Percentiles rank a stretch among this genome's conserved stretches.
Evolutionary conservation across 2,329 filamentous ascomycete genomes (phyloP).

Genomic region (Juglanconis oblonga): DNA sequence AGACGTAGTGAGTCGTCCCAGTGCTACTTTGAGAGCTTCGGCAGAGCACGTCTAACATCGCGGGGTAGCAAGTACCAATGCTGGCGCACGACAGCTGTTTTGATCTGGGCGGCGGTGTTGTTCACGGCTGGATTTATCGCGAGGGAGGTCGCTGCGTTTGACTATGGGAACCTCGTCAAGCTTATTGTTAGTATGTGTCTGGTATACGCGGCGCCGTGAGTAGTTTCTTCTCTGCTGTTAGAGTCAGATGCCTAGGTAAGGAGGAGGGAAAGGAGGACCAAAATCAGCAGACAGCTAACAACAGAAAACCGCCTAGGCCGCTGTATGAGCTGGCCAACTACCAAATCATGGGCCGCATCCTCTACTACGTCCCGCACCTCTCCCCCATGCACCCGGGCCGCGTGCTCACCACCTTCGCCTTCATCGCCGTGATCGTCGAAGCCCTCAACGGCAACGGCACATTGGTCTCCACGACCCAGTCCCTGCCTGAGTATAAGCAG

Average conservation of each 20-base stretch:
- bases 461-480: conserved; percentile 35
- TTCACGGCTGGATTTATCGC: conserved; percentile 50
- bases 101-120: conserved; percentile 43
- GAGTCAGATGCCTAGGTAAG: too few species aligned
- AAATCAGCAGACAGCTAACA: background rate
- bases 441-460: conserved; percentile 44
- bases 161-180: conserved; percentile 39
- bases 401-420: conserved; percentile 45
- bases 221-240: background rate
- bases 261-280: background rate
- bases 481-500: conserved; percentile 26
- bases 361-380: conserved; percentile 61
- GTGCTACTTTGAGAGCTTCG: too few species aligned
- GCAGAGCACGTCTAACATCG: background rate
- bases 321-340: conserved; percentile 64
- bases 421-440: conserved; percentile 44
- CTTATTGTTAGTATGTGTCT: conserved; percentile 39
- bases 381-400: conserved; percentile 49
- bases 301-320: conserved; percentile 37
- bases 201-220: conserved; percentile 33
- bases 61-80: conserved; percentile 40
- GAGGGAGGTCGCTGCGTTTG: conserved; percentile 44
- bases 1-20: conserved; percentile 41
- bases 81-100: conserved; percentile 47
- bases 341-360: conserved; percentile 57